A percentile compares a stretch with the other conserved stretches of the same genome.
Conservation (phyloP, 495 filamentous ascomycete species). For the Aspergillus panamensis region DNA sequence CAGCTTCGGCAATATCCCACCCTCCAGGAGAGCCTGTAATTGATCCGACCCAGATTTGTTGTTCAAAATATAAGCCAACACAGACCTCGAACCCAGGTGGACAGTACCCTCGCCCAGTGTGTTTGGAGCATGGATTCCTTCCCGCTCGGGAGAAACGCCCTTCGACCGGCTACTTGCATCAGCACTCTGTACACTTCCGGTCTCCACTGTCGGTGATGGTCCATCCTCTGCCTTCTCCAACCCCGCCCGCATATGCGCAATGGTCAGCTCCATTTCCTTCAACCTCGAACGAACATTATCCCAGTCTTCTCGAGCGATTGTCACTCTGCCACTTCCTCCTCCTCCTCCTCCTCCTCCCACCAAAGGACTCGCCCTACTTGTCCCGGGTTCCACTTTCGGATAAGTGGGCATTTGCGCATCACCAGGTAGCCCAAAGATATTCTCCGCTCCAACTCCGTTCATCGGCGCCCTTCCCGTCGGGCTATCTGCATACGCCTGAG, state of each 20-base stretch:
- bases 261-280: slow-evolving; percentile 43
- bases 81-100: slow-evolving; percentile 56
- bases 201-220: slow-evolving; percentile 28
- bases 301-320: slow-evolving; percentile 47
- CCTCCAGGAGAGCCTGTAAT: slow-evolving; percentile 63
- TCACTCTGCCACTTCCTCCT: slow-evolving; percentile 24
- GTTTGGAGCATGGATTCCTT: slow-evolving; percentile 53
- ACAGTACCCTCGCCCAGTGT: slow-evolving; percentile 53
- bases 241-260: slow-evolving; percentile 39
- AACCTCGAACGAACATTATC: slow-evolving; percentile 43
- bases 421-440: slow-evolving; percentile 19
- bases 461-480: slow-evolving; percentile 20
- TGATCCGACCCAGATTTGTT: slow-evolving; percentile 62
- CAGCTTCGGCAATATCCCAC: slow-evolving; percentile 75
- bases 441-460: slow-evolving; percentile 16
- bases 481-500: slow-evolving; percentile 32
- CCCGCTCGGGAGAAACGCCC: slow-evolving; percentile 43
- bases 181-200: slow-evolving; percentile 56
- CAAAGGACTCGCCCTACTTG: slow-evolving; percentile 20
- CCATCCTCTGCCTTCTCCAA: slow-evolving; percentile 40
- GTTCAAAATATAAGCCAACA: slow-evolving; percentile 59
- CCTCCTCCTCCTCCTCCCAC: slow-evolving; percentile 19
- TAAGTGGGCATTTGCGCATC: slow-evolving; percentile 19
- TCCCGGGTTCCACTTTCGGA: slow-evolving; percentile 29
- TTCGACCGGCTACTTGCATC: slow-evolving; percentile 48